These are phyloP conservation scores for Hibiscus mutabilis DNA, from an alignment of 345 rosid species.

Conservation along the genomic window DNA sequence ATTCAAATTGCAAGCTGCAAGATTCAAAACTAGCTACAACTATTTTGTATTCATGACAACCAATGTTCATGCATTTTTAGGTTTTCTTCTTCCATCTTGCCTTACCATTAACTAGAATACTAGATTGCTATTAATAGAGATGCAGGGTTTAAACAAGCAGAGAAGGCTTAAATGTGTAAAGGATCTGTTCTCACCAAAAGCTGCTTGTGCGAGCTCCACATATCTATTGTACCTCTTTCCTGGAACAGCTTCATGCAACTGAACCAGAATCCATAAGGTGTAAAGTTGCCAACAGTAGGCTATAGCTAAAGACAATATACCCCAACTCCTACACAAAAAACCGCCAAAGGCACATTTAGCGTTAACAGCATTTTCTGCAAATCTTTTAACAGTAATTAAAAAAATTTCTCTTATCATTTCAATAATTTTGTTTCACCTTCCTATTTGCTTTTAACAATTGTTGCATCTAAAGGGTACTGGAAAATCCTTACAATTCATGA, in stretches of 20 bases:
- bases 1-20: neutral
- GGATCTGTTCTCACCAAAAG: slow-evolving; percentile 58
- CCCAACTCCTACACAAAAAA: slow-evolving; percentile 76
- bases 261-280: slow-evolving; percentile 89
- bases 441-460: neutral
- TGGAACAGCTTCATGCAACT: slow-evolving; percentile 92
- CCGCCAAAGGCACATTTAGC: neutral
- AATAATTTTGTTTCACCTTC: neutral
- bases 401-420: neutral
- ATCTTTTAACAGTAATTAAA: neutral
- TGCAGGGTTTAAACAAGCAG: neutral
- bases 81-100: neutral
- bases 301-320: slow-evolving; percentile 71
- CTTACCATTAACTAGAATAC: neutral
- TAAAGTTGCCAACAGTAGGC: slow-evolving; percentile 96
- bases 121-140: neutral
- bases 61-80: neutral
- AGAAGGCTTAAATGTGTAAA: neutral
- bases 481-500: neutral
- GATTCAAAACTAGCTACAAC: neutral
- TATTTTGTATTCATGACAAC: no score
- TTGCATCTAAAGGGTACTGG: neutral
- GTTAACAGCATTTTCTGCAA: neutral
- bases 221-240: slow-evolving; percentile 94
- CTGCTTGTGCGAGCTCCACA: slow-evolving; percentile 96